These are phyloP conservation scores for Orbilia javanica DNA, from an alignment of 2,329 filamentous ascomycete species.

Conservation along the genomic window DNA sequence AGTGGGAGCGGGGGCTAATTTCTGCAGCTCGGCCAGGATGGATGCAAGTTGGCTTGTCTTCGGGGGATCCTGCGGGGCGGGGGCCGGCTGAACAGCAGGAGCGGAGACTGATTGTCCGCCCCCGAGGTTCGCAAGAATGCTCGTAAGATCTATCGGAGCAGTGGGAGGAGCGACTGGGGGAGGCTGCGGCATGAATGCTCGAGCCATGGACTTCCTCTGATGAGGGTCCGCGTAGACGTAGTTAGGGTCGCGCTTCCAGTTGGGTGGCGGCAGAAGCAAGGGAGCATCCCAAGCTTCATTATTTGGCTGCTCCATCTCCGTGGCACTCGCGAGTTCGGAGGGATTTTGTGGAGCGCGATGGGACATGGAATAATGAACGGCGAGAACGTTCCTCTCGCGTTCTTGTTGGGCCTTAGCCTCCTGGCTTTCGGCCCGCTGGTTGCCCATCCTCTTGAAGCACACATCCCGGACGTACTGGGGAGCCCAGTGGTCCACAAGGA, in stretches of 20 bases:
- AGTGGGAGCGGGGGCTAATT: constrained; percentile 36
- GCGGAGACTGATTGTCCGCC: constrained; percentile 8
- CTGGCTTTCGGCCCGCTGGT: constrained; percentile 39
- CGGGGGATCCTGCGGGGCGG: constrained; percentile 14
- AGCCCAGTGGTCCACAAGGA: constrained; percentile 16
- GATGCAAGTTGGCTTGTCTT: constrained; percentile 45
- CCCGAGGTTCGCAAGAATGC: constrained; percentile 55
- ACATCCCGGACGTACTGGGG: constrained; percentile 14
- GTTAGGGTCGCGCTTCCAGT: constrained; percentile 47
- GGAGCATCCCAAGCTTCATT: constrained; percentile 31
- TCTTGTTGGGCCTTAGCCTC: constrained; percentile 44
- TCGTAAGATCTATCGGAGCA: constrained; percentile 41
- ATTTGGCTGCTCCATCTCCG: constrained; percentile 22
- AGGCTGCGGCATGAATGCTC: constrained; percentile 29
- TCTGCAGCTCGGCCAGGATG: constrained; percentile 49
- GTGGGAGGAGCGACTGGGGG: background rate
- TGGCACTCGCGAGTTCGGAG: constrained; percentile 40
- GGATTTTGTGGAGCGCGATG: constrained; percentile 41
- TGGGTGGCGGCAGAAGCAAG: constrained; percentile 44
- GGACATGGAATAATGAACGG: constrained; percentile 55
- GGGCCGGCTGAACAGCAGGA: background rate
- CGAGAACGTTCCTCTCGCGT: constrained; percentile 52
- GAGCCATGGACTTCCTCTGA: constrained; percentile 48
- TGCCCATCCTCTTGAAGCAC: constrained; percentile 52
- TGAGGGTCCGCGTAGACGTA: constrained; percentile 38